These are phyloP conservation scores for Eimeria sp. DNA, from an alignment of 169 alveolate genomes.

Conservation along the genomic window DNA sequence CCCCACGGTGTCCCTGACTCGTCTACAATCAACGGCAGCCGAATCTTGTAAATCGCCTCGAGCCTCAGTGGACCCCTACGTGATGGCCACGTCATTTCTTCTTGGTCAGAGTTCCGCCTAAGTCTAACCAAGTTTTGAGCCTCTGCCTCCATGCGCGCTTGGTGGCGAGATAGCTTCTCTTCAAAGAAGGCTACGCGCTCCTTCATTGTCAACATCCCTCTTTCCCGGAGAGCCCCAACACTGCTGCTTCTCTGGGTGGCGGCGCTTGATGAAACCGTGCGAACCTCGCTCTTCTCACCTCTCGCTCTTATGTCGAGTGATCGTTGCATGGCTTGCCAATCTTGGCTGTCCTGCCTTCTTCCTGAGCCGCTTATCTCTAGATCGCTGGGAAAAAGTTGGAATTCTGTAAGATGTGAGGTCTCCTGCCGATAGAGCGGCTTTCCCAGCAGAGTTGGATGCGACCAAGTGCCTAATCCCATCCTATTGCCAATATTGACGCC, in stretches of 20 bases:
- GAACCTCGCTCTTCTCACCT: not conserved
- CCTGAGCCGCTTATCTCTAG: not conserved
- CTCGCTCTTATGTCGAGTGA: not conserved
- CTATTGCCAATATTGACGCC: not conserved
- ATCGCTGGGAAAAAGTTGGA: not conserved
- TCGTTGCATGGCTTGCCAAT: not conserved
- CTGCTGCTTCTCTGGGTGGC: constrained; percentile 64
- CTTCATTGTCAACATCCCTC: constrained; percentile 57
- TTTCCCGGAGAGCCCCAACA: constrained; percentile 19
- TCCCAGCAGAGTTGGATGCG: not conserved
- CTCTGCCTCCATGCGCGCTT: constrained; percentile 64
- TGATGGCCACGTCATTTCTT: constrained; percentile 78
- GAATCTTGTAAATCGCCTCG: constrained; percentile 75
- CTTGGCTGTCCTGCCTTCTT: not conserved
- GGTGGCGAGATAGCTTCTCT: constrained; percentile 63
- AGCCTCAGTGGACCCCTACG: constrained; percentile 81
- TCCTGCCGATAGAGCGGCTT: constrained; percentile 29
- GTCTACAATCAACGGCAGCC: constrained; percentile 77
- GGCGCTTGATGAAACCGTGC: not conserved
- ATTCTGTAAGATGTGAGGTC: constrained; percentile 41
- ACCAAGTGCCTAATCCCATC: not conserved
- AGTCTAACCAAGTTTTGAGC: constrained; percentile 18
- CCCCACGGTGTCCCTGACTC: constrained; percentile 81
- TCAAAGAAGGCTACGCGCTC: constrained; percentile 68
- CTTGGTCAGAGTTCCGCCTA: constrained; percentile 9